Conservation (phyloP, 768 basidiomycete species). For the Sporobolomyces phaffii region DNA sequence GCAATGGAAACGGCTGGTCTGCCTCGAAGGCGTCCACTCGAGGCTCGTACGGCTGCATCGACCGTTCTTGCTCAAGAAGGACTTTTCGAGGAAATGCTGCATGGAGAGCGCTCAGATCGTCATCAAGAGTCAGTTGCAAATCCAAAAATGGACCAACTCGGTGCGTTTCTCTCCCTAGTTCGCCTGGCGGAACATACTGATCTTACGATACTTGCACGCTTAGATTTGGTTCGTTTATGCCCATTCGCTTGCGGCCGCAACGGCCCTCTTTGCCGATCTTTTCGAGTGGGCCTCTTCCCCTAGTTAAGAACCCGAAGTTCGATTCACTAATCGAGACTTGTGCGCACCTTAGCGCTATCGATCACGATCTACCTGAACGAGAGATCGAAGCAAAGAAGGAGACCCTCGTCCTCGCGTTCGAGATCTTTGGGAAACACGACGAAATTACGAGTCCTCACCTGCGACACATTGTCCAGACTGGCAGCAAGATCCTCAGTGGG, state of each 20-base stretch:
- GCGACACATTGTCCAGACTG: conserved; percentile 19
- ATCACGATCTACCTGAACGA: conserved; percentile 6
- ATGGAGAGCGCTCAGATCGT: conserved; percentile 26
- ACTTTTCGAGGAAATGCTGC: conserved; percentile 10
- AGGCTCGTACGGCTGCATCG: conserved; percentile 24
- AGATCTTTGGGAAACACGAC: conserved; percentile 20
- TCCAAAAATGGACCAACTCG: not conserved
- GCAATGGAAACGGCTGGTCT: conserved; percentile 3
- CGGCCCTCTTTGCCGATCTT: conserved; percentile 36
- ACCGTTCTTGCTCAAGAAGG: conserved; percentile 31
- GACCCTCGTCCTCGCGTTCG: conserved; percentile 16
- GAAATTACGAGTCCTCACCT: conserved; percentile 2
- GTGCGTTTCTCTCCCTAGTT: not conserved
- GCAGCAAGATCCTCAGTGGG: conserved; percentile 26
- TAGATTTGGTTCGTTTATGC: conserved; percentile 28
- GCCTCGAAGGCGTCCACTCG: conserved; percentile 16
- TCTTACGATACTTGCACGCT: too few relatives aligned
- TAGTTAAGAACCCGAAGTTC: too few relatives aligned
- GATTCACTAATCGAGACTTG: too few relatives aligned
- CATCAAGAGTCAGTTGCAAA: not conserved
- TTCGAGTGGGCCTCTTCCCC: conserved; percentile 17
- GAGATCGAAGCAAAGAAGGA: conserved; percentile 24
- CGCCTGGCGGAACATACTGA: too few relatives aligned
- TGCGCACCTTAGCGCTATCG: conserved; percentile 32
- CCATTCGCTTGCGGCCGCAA: conserved; percentile 22